Conservation (phyloP, 2,329 filamentous ascomycete species). For the Fusarium illudens region DNA sequence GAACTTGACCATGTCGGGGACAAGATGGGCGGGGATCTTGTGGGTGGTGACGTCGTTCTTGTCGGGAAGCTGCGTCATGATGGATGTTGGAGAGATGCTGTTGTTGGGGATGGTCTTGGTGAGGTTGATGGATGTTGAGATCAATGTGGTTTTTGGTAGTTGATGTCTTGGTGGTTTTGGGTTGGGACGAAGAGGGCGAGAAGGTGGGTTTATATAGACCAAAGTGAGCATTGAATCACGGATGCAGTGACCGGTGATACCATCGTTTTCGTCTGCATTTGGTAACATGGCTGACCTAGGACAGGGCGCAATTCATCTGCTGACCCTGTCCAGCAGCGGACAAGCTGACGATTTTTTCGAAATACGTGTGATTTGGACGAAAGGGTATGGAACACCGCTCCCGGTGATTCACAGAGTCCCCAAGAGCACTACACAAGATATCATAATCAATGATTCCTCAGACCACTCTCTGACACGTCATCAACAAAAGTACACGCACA, state of each 20-base stretch:
- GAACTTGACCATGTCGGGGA: slow-evolving; percentile 1
- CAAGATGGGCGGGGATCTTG: slow-evolving; percentile 1
- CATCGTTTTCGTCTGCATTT: neutral
- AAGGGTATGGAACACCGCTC: neutral
- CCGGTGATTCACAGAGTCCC: neutral
- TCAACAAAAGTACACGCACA: neutral
- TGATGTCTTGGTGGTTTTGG: neutral
- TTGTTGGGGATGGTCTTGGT: neutral
- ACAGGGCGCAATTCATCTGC: neutral
- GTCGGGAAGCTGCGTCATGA: slow-evolving; percentile 3
- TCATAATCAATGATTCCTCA: neutral
- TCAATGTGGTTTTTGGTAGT: neutral
- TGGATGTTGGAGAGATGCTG: neutral
- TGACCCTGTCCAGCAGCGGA: neutral
- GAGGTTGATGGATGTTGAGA: neutral
- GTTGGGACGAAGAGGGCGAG: neutral
- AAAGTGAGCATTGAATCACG: neutral
- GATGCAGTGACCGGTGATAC: neutral
- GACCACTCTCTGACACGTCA: neutral
- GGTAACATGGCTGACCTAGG: neutral
- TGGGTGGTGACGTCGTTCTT: neutral
- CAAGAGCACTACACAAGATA: neutral
- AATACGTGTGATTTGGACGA: neutral
- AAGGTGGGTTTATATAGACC: neutral
- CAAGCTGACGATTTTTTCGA: neutral